A percentile compares a stretch with the other conserved stretches of the same genome.
Evolutionary conservation across 108 stramenopile genomes (phyloP).

Genomic region (Fistulifera pelliculosa): DNA sequence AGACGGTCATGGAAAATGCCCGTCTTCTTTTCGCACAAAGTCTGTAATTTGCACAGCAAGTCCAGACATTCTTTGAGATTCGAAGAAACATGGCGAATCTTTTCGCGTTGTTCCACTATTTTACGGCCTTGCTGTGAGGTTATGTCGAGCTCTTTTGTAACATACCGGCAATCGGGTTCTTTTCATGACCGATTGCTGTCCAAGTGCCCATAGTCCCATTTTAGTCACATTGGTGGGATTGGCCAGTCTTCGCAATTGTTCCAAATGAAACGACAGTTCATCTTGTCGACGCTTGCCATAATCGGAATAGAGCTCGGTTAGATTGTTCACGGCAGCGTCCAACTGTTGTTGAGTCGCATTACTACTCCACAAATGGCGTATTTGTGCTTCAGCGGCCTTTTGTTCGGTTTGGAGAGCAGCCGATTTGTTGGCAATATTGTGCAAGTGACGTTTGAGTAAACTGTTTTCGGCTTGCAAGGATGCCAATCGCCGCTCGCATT

Average conservation of each 20-base stretch:
- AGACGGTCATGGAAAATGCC: slow-evolving; percentile 66
- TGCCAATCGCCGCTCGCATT: slow-evolving; percentile 42
- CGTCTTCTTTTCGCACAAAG: slow-evolving; percentile 59
- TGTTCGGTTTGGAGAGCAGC: slow-evolving; percentile 30
- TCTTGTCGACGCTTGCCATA: slow-evolving; percentile 70
- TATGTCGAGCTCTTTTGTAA: slow-evolving; percentile 64
- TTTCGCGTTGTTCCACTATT: slow-evolving; percentile 59
- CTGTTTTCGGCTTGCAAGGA: slow-evolving; percentile 55
- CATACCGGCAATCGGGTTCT: slow-evolving; percentile 68
- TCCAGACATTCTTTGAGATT: slow-evolving; percentile 36
- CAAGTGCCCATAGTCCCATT: slow-evolving; percentile 82
- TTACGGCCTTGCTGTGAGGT: slow-evolving; percentile 51
- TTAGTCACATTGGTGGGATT: slow-evolving; percentile 83
- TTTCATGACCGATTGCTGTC: slow-evolving; percentile 26
- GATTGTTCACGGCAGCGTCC: slow-evolving; percentile 2
- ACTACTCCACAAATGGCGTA: slow-evolving; percentile 15
- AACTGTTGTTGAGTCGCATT: slow-evolving; percentile 29
- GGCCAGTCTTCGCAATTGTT: slow-evolving; percentile 62
- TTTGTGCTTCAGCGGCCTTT: slow-evolving; percentile 11
- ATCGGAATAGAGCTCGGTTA: slow-evolving; percentile 74
- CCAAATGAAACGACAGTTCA: slow-evolving; percentile 78
- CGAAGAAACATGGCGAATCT: slow-evolving; percentile 49
- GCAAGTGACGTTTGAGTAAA: slow-evolving; percentile 49
- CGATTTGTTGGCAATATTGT: slow-evolving; percentile 35
- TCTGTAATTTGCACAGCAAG: slow-evolving; percentile 41